Conservation (phyloP, 495 filamentous ascomycete genomes). For the Tuber melanosporum region DNA sequence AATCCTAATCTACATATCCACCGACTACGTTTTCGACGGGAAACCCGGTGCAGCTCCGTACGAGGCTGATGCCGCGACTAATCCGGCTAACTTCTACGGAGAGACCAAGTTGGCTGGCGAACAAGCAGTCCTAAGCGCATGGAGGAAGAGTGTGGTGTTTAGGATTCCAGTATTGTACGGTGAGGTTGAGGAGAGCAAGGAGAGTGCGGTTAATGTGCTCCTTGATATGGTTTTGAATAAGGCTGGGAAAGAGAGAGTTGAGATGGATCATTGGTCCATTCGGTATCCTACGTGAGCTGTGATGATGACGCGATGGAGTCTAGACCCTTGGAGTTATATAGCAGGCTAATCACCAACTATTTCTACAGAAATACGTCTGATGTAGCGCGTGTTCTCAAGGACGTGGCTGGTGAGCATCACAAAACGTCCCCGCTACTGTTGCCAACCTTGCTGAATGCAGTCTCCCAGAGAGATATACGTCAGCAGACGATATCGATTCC, state of each 20-base stretch:
- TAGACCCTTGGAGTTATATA: not conserved
- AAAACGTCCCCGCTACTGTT: not conserved
- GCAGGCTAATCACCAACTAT: not conserved
- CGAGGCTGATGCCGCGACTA: conserved; percentile 55
- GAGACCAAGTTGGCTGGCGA: conserved; percentile 84
- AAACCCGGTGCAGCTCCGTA: conserved; percentile 72
- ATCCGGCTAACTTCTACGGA: conserved; percentile 80
- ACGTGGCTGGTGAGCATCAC: conserved; percentile 61
- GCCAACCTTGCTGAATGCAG: not conserved
- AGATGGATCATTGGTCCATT: conserved; percentile 85
- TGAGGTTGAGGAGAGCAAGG: conserved; percentile 53
- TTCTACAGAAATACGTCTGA: conserved; percentile 61
- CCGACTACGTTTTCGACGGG: conserved; percentile 90
- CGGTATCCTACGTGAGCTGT: conserved; percentile 66
- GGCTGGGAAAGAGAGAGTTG: conserved; percentile 55
- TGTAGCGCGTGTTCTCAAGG: conserved; percentile 69
- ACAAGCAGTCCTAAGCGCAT: conserved; percentile 54
- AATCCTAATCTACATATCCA: conserved; percentile 85
- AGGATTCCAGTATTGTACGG: conserved; percentile 89
- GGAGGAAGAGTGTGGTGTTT: conserved; percentile 57
- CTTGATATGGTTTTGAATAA: conserved; percentile 64
- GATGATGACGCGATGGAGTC: not conserved
- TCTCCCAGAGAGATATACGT: conserved; percentile 25
- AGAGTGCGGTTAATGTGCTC: conserved; percentile 79
- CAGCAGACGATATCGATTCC: conserved; percentile 42